A percentile compares a stretch with the other conserved stretches of the same genome.
phyloP scores from a whole-genome alignment of 1,139 yeast species.

The Pichia sp. region DNA sequence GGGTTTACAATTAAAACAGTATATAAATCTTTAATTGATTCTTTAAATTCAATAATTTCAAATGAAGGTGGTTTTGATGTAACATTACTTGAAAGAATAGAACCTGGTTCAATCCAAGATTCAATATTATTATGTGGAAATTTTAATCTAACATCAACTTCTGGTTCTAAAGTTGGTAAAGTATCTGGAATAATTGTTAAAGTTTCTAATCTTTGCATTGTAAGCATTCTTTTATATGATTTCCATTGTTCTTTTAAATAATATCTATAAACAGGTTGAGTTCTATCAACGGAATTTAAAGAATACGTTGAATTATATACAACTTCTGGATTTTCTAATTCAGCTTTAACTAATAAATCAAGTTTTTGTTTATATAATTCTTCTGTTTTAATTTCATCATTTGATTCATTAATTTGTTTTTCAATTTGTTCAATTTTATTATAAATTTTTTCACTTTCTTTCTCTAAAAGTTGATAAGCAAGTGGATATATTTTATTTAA shows the following conservation, averaged over 20 bases:
- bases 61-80: conserved; percentile 71
- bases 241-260: conserved; percentile 69
- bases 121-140: conserved; percentile 64
- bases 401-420: conserved; percentile 17
- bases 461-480: conserved; percentile 57
- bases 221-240: conserved; percentile 55
- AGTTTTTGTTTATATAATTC: conserved; percentile 13
- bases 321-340: conserved; percentile 76
- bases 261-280: conserved; percentile 73
- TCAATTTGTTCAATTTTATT: conserved; percentile 28
- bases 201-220: conserved; percentile 88
- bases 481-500: conserved; percentile 66
- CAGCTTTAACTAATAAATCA: conserved; percentile 45
- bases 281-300: conserved; percentile 50
- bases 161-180: conserved; percentile 81
- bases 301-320: conserved; percentile 52
- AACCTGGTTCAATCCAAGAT: conserved; percentile 77
- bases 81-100: conserved; percentile 62
- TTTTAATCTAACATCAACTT: conserved; percentile 66
- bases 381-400: conserved; percentile 14
- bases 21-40: conserved; percentile 47
- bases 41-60: conserved; percentile 68
- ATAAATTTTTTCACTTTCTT: conserved; percentile 35
- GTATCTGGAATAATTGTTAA: conserved; percentile 89
- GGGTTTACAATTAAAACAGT: conserved; percentile 84